phyloP scores from a whole-genome alignment of 345 rosid species.

The Dimocarpus longan region DNA sequence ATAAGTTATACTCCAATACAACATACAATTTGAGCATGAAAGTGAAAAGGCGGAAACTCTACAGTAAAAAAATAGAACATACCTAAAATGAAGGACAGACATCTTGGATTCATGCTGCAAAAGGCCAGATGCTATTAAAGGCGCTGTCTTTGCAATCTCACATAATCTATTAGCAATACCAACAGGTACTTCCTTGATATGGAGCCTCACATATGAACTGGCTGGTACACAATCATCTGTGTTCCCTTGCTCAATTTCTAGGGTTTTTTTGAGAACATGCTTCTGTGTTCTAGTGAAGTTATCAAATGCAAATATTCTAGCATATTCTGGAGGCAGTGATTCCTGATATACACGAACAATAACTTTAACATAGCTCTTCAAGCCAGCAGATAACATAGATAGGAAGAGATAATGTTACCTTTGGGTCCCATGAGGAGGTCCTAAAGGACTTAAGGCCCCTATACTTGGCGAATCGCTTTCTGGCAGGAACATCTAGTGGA shows the following conservation, averaged over 20 bases:
- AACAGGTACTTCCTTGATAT: constrained; percentile 70
- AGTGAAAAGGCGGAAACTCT: neutral
- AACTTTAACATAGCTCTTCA: constrained; percentile 9
- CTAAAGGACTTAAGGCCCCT: constrained; percentile 95
- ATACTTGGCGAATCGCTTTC: constrained; percentile 87
- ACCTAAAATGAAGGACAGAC: constrained; percentile 98
- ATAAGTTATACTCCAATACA: constrained; percentile 17
- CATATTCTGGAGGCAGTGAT: constrained; percentile 90
- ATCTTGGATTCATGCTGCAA: constrained; percentile 96
- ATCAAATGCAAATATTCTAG: constrained; percentile 89
- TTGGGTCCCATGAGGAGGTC: constrained; percentile 95
- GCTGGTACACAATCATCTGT: constrained; percentile 55
- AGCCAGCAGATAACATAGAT: constrained; percentile 9
- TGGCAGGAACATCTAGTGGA: constrained; percentile 82
- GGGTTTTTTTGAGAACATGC: constrained; percentile 67
- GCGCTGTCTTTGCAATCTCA: constrained; percentile 40
- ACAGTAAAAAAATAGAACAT: constrained; percentile 9
- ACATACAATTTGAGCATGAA: constrained; percentile 10
- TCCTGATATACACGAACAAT: constrained; percentile 59
- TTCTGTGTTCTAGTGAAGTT: constrained; percentile 81
- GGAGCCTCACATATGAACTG: constrained; percentile 72
- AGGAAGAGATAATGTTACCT: constrained; percentile 43
- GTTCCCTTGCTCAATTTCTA: constrained; percentile 54
- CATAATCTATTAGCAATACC: constrained; percentile 61
- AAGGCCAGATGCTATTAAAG: constrained; percentile 79